phyloP scores from a whole-genome alignment of 331 rosid genomes.

The Prunus yedoensis region DNA sequence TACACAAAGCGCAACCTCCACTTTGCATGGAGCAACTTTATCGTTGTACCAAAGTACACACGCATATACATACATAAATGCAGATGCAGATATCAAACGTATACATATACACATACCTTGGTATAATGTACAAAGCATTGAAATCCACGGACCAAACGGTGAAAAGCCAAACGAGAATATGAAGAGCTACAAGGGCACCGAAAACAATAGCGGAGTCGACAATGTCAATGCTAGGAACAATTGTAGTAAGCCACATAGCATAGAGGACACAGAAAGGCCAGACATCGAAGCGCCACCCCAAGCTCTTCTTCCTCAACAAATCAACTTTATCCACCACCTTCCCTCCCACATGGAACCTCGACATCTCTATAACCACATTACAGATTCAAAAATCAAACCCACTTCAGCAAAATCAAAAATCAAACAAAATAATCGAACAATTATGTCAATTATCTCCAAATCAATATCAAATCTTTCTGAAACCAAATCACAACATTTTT shows the following conservation, averaged over 20 bases:
- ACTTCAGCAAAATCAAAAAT: background rate
- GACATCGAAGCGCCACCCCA: slow-evolving; percentile 75
- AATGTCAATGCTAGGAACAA: slow-evolving; percentile 77
- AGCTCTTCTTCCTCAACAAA: slow-evolving; percentile 62
- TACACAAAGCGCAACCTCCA: background rate
- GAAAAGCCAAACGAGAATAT: slow-evolving; percentile 77
- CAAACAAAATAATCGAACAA: too few species aligned
- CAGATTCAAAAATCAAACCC: background rate
- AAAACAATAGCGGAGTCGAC: slow-evolving; percentile 69
- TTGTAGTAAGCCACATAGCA: slow-evolving; percentile 46
- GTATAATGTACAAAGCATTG: slow-evolving; percentile 70
- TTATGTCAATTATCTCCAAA: background rate
- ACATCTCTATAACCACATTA: slow-evolving; percentile 41
- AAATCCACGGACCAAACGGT: slow-evolving; percentile 96
- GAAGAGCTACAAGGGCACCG: slow-evolving; percentile 62
- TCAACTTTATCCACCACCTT: slow-evolving; percentile 90
- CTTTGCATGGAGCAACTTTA: background rate
- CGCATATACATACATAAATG: background rate
- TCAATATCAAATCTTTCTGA: background rate
- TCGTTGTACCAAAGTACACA: background rate
- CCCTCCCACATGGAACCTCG: slow-evolving; percentile 79
- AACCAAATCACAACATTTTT: background rate
- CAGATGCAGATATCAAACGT: background rate
- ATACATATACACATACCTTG: slow-evolving; percentile 41
- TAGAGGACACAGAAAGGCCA: slow-evolving; percentile 71